Conservation (phyloP, 2,329 filamentous ascomycete species). For the Pyricularia pennisetigena region DNA sequence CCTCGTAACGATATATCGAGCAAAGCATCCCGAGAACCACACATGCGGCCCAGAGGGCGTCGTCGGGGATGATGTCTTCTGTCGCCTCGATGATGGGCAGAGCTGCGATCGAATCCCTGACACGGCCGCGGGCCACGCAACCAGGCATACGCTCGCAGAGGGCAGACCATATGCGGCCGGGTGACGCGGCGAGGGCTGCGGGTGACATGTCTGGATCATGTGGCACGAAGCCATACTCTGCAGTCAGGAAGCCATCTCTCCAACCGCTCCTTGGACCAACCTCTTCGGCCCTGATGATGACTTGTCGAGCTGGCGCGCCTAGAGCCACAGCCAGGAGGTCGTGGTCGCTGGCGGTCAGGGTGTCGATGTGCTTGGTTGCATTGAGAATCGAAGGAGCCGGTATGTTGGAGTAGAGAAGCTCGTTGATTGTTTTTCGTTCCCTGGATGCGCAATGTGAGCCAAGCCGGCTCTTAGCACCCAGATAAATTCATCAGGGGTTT, state of each 20-base stretch:
- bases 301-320: slow-evolving; percentile 42
- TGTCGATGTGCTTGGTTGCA: slow-evolving; percentile 34
- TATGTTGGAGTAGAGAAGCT: slow-evolving; percentile 31
- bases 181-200: slow-evolving; percentile 33
- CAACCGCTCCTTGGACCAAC: slow-evolving; percentile 40
- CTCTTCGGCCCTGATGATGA: slow-evolving; percentile 41
- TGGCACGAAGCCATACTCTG: slow-evolving; percentile 41
- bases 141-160: slow-evolving; percentile 44
- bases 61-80: slow-evolving; percentile 37
- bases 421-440: slow-evolving; percentile 9
- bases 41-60: slow-evolving; percentile 41
- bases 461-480: slow-evolving; percentile 19
- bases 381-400: slow-evolving; percentile 28
- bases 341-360: slow-evolving; percentile 34
- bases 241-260: slow-evolving; percentile 41
- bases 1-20: slow-evolving; percentile 42
- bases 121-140: slow-evolving; percentile 37
- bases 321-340: slow-evolving; percentile 41
- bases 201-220: slow-evolving; percentile 38
- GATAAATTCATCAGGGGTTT: slow-evolving; percentile 5
- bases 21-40: slow-evolving; percentile 42
- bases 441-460: slow-evolving; percentile 17
- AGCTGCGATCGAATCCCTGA: slow-evolving; percentile 36
- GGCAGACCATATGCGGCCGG: slow-evolving; percentile 44
- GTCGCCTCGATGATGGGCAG: slow-evolving; percentile 38